Evolutionary conservation across 345 rosid genomes (phyloP).

Genomic region (Kandelia obovata): DNA sequence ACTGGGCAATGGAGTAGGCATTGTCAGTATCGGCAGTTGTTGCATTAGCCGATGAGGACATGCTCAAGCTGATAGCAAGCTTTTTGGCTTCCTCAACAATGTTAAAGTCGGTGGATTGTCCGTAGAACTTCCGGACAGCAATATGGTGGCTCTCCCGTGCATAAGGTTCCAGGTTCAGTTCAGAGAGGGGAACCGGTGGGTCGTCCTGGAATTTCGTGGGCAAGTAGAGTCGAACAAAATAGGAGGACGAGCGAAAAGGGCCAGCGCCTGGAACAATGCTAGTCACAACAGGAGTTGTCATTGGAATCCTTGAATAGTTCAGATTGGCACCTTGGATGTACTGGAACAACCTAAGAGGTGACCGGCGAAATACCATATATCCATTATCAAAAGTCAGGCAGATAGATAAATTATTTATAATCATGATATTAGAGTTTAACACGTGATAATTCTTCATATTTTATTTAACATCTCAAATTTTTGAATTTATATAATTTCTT

Average conservation of each 20-base stretch:
- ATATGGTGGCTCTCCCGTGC: constrained; percentile 42
- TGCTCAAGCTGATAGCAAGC: constrained; percentile 55
- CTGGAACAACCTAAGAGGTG: constrained; percentile 51
- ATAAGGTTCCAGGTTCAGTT: constrained; percentile 43
- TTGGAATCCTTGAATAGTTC: constrained; percentile 51
- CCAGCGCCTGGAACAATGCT: constrained; percentile 65
- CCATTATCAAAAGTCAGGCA: neutral
- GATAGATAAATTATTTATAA: neutral
- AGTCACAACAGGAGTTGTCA: constrained; percentile 62
- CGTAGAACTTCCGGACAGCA: constrained; percentile 63
- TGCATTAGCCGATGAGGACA: constrained; percentile 47
- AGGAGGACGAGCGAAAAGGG: constrained; percentile 56
- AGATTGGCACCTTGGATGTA: constrained; percentile 67
- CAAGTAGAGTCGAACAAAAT: constrained; percentile 45
- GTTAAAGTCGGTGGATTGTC: constrained; percentile 49
- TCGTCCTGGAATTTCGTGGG: constrained; percentile 50
- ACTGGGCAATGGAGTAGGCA: constrained; percentile 65
- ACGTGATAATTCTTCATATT: no score
- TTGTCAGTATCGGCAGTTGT: constrained; percentile 32
- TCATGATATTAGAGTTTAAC: neutral
- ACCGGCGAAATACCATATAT: neutral
- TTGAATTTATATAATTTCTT: no score
- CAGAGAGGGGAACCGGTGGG: constrained; percentile 58
- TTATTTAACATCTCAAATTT: no score
- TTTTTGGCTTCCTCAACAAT: constrained; percentile 43